Evolutionary conservation across 139 green algal species (phyloP).

Genomic region (Nannochloris sp.): DNA sequence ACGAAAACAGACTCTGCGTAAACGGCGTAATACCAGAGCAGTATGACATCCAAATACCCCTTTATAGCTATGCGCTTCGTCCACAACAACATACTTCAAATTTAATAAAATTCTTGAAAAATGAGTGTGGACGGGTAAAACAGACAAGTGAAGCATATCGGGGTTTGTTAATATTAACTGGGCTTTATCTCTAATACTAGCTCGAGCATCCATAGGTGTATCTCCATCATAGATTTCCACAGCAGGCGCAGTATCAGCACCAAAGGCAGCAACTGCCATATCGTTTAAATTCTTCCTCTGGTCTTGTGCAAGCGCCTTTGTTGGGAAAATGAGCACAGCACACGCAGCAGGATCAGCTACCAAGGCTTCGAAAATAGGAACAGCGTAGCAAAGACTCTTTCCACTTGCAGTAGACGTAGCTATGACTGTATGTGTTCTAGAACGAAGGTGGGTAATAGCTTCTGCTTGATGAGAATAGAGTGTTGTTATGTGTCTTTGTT

Average conservation of each 20-base stretch:
- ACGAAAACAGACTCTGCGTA: slow-evolving; percentile 68
- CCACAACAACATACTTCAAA: slow-evolving; percentile 77
- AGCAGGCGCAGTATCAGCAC: slow-evolving; percentile 13
- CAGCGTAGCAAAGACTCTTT: slow-evolving; percentile 88
- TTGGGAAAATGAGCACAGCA: slow-evolving; percentile 91
- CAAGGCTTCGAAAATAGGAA: slow-evolving; percentile 69
- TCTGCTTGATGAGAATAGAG: slow-evolving; percentile 51
- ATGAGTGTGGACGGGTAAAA: slow-evolving; percentile 69
- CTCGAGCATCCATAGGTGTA: slow-evolving; percentile 43
- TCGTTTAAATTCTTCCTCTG: slow-evolving; percentile 59
- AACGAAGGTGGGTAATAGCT: slow-evolving; percentile 11
- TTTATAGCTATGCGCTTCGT: slow-evolving; percentile 84
- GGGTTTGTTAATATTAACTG: slow-evolving; percentile 90
- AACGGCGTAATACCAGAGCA: slow-evolving; percentile 75
- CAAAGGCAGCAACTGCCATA: slow-evolving; percentile 50
- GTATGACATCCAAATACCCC: slow-evolving; percentile 90
- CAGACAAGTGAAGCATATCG: slow-evolving; percentile 89
- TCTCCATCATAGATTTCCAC: slow-evolving; percentile 84
- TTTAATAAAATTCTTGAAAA: slow-evolving; percentile 66
- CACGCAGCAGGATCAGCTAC: slow-evolving; percentile 37
- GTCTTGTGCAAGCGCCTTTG: slow-evolving; percentile 83
- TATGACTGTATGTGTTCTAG: slow-evolving; percentile 64
- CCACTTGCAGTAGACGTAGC: slow-evolving; percentile 84
- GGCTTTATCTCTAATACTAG: slow-evolving; percentile 34
- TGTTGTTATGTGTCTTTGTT: slow-evolving; percentile 23